Evolutionary conservation across 2,329 filamentous ascomycete genomes (phyloP).

Genomic region (Paraphoma chrysanthemicola): DNA sequence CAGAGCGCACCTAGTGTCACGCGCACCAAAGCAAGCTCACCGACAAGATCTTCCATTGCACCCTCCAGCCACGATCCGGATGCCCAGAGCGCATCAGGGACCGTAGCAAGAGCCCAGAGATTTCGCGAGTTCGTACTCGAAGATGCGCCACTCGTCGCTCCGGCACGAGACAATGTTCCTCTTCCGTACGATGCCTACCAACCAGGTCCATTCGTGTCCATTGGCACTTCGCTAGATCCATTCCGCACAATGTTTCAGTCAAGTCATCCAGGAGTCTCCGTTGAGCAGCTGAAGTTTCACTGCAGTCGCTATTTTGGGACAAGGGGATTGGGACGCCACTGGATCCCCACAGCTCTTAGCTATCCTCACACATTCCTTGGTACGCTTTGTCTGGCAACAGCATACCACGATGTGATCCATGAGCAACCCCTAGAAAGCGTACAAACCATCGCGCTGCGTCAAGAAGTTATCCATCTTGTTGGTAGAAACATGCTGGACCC

Average conservation of each 20-base stretch:
- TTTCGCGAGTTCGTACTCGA: conserved; percentile 22
- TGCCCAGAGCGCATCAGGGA: conserved; percentile 7
- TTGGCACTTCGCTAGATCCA: conserved; percentile 42
- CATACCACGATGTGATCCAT: conserved; percentile 41
- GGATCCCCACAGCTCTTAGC: conserved; percentile 44
- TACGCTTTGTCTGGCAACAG: conserved; percentile 44
- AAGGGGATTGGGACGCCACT: conserved; percentile 37
- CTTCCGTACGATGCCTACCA: conserved; percentile 28
- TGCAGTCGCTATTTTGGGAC: conserved; percentile 46
- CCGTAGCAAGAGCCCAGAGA: conserved; percentile 8
- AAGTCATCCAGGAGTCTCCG: conserved; percentile 33
- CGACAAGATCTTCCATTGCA: conserved; percentile 6
- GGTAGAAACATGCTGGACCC: conserved; percentile 32
- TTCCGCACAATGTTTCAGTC: conserved; percentile 46
- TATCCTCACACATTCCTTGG: conserved; percentile 46
- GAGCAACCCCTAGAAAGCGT: conserved; percentile 33
- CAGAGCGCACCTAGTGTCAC: background rate
- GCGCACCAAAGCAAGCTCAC: conserved; percentile 8
- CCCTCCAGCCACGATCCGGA: conserved; percentile 4
- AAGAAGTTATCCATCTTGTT: conserved; percentile 45
- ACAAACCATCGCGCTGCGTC: conserved; percentile 37
- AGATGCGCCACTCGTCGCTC: conserved; percentile 29
- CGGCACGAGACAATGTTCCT: conserved; percentile 10
- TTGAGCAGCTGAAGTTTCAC: conserved; percentile 43
- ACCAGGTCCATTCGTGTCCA: conserved; percentile 29